phyloP scores from a whole-genome alignment of 2,329 filamentous ascomycete genomes.

The Thielaviopsis cerberus region DNA sequence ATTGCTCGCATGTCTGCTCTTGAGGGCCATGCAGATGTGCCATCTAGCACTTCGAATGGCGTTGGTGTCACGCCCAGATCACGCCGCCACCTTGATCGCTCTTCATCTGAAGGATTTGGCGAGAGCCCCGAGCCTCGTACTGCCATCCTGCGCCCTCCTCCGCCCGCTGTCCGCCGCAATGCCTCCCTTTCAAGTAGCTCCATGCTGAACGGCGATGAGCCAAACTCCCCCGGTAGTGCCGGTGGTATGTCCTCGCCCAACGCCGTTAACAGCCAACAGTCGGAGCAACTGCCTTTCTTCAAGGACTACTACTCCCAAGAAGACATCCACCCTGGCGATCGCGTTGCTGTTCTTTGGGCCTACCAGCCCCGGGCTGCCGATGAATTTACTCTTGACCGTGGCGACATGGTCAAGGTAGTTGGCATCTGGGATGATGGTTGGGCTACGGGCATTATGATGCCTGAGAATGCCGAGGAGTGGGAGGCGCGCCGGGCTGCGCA shows the following conservation, averaged over 20 bases:
- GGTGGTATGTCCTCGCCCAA: constrained; percentile 69
- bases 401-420: constrained; percentile 94
- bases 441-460: constrained; percentile 77
- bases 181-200: constrained; percentile 84
- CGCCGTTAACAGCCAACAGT: constrained; percentile 71
- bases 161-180: constrained; percentile 45
- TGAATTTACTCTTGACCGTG: constrained; percentile 81
- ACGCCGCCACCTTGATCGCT: constrained; percentile 31
- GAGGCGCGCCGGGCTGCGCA: constrained; percentile 58
- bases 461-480: constrained; percentile 77
- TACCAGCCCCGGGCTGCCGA: constrained; percentile 88
- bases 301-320: constrained; percentile 98
- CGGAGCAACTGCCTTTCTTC: constrained; percentile 88
- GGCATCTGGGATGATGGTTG: constrained; percentile 99
- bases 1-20: constrained; percentile 92
- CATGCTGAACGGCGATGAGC: constrained; percentile 49
- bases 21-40: constrained; percentile 52
- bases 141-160: constrained; percentile 35
- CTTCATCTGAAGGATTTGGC: constrained; percentile 54
- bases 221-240: constrained; percentile 55
- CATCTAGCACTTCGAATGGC: constrained; percentile 19
- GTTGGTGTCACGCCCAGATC: constrained; percentile 8
- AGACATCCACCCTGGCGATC: constrained; percentile 80
- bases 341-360: constrained; percentile 83
- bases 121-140: constrained; percentile 51